Evolutionary conservation across 805 yeast species (phyloP).

Genomic region (Scheffersomyces stipitis): DNA sequence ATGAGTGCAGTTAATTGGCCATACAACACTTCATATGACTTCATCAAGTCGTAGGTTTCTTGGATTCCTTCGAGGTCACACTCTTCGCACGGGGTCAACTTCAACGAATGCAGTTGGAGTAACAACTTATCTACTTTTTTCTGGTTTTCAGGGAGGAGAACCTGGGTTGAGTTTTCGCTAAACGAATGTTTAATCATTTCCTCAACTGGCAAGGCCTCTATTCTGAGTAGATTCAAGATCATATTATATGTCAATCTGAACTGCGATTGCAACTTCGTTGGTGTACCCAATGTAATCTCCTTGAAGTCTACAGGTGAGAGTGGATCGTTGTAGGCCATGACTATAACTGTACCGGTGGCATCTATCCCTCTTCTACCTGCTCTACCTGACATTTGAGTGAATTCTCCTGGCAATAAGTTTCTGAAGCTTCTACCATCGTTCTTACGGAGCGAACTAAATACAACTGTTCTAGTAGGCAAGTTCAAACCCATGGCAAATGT

Average conservation of each 20-base stretch:
- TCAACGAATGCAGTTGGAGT: conserved; percentile 40
- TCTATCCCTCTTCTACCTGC: conserved; percentile 98
- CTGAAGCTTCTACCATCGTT: conserved; percentile 88
- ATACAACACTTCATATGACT: conserved; percentile 46
- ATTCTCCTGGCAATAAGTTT: conserved; percentile 89
- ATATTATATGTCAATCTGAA: conserved; percentile 93
- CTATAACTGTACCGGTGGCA: conserved; percentile 88
- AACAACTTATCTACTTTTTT: conserved; percentile 56
- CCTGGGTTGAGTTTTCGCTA: conserved; percentile 85
- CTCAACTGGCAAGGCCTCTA: conserved; percentile 94
- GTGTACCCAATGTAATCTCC: conserved; percentile 81
- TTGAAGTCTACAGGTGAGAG: conserved; percentile 59
- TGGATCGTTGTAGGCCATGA: conserved; percentile 79
- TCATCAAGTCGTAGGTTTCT: conserved; percentile 42
- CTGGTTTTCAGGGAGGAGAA: conserved; percentile 83
- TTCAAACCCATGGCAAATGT: conserved; percentile 99
- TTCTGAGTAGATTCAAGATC: conserved; percentile 87
- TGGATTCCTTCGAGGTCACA: conserved; percentile 44
- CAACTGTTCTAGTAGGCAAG: conserved; percentile 94
- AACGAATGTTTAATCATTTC: conserved; percentile 97
- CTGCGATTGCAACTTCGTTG: conserved; percentile 88
- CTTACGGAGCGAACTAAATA: conserved; percentile 79
- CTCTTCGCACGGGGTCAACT: conserved; percentile 34
- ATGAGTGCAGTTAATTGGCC: conserved; percentile 48
- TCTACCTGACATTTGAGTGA: conserved; percentile 98